Conservation (phyloP, 257 asterid genomes). For the Mentha longifolia region DNA sequence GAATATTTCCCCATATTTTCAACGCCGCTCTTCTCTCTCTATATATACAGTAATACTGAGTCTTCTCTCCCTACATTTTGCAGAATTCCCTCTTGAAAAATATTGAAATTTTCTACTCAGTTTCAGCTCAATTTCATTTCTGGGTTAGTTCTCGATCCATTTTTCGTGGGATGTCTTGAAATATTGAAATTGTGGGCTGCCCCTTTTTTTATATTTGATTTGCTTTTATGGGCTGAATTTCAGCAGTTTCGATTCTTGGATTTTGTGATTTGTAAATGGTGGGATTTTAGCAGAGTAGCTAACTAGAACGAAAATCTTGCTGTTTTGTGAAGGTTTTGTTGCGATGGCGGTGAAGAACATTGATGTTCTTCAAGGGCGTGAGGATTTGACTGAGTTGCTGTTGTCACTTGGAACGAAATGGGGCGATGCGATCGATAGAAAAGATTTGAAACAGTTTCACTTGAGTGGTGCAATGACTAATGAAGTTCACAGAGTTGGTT, state of each 20-base stretch:
- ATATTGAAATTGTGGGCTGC: too few relatives aligned
- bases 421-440: conserved; percentile 65
- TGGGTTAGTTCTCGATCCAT: too few relatives aligned
- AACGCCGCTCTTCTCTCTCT: conserved; percentile 8
- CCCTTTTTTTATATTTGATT: too few relatives aligned
- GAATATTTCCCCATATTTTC: neutral
- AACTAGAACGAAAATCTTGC: conserved; percentile 2
- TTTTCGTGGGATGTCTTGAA: too few relatives aligned
- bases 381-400: conserved; percentile 60
- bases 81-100: neutral
- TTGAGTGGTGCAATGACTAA: conserved; percentile 92
- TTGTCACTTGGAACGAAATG: conserved; percentile 56
- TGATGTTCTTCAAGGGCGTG: conserved; percentile 62
- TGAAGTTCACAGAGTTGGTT: conserved; percentile 64
- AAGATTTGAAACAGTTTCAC: conserved; percentile 52
- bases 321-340: conserved; percentile 29
- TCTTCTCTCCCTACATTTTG: neutral
- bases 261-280: neutral
- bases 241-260: neutral
- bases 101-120: too few relatives aligned
- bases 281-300: neutral
- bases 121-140: too few relatives aligned
- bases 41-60: neutral
- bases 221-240: neutral
- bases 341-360: conserved; percentile 74